phyloP scores from a whole-genome alignment of 768 basidiomycete species.

The Boletus sensibilis region DNA sequence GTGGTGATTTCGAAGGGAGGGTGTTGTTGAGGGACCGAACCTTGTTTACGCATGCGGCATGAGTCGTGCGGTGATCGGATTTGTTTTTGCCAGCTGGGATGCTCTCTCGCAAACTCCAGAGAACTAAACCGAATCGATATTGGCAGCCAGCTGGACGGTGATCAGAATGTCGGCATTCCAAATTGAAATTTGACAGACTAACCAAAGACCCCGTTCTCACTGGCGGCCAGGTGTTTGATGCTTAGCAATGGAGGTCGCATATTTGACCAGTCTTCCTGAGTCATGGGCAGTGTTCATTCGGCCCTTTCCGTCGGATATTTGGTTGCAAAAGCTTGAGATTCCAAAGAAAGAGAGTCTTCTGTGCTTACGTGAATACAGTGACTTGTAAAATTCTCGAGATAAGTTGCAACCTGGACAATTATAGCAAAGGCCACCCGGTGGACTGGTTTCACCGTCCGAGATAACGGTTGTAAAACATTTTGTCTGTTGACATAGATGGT shows the following conservation, averaged over 20 bases:
- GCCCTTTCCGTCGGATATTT: slow-evolving; percentile 1
- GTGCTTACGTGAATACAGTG: slow-evolving; percentile 5
- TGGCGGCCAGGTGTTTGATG: not conserved
- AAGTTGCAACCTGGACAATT: not conserved
- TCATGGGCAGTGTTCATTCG: not conserved
- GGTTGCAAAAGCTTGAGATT: not conserved
- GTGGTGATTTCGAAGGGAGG: not conserved
- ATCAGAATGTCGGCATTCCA: slow-evolving; percentile 3
- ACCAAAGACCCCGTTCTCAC: slow-evolving; percentile 5
- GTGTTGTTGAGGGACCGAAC: not conserved
- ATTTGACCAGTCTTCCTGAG: not conserved
- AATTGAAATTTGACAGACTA: slow-evolving; percentile 11
- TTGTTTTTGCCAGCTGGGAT: not conserved
- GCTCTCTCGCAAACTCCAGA: not conserved
- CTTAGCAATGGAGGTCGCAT: not conserved
- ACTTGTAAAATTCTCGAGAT: not conserved
- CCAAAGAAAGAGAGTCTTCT: not conserved
- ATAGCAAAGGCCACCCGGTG: not conserved
- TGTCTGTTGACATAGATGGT: not conserved
- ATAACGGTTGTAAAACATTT: too few relatives aligned
- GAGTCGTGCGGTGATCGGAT: slow-evolving; percentile 8
- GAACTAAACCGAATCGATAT: not conserved
- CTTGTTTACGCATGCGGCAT: slow-evolving; percentile 3
- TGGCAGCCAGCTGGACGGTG: not conserved
- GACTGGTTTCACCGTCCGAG: not conserved